These are phyloP conservation scores for Calamus simplicifolius DNA, from an alignment of 176 grass and related monocot species.

Conservation along the genomic window DNA sequence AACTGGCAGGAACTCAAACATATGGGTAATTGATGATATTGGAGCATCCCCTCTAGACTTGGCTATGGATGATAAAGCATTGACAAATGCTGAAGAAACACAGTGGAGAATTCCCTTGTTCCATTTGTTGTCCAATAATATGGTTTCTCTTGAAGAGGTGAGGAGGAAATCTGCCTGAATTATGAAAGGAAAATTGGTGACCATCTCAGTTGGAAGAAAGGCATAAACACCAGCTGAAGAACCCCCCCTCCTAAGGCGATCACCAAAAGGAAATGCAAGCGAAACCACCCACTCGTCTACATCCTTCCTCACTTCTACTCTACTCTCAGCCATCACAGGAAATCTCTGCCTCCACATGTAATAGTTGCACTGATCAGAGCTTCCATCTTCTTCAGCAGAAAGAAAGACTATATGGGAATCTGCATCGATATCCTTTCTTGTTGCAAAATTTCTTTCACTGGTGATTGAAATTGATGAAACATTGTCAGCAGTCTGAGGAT, in stretches of 20 bases:
- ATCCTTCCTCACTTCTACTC: constrained; percentile 50
- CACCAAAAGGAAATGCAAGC: constrained; percentile 39
- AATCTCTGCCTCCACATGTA: constrained; percentile 90
- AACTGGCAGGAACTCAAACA: constrained; percentile 49
- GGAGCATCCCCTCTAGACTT: constrained; percentile 34
- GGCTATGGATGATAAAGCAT: constrained; percentile 45
- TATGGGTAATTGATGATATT: constrained; percentile 16
- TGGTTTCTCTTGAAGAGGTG: constrained; percentile 53
- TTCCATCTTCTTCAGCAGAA: constrained; percentile 28
- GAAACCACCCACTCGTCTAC: constrained; percentile 67
- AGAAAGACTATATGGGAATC: constrained; percentile 52
- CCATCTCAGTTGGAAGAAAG: constrained; percentile 74
- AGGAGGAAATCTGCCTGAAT: constrained; percentile 81
- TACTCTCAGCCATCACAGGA: constrained; percentile 40
- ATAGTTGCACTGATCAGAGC: constrained; percentile 40
- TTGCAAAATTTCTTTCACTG: constrained; percentile 34
- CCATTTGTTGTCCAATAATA: constrained; percentile 52
- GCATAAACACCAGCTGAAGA: constrained; percentile 40
- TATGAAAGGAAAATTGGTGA: constrained; percentile 59
- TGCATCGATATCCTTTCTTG: constrained; percentile 38
- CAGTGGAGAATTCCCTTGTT: constrained; percentile 75
- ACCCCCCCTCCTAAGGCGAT: constrained; percentile 37
- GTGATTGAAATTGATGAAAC: constrained; percentile 37
- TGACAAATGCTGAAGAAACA: constrained; percentile 49
- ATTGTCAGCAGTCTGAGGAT: background rate